Evolutionary conservation across 2,329 filamentous ascomycete species (phyloP), one percentile per base, ranked within the genome.

Genomic region (Claviceps humidiphila): DNA sequence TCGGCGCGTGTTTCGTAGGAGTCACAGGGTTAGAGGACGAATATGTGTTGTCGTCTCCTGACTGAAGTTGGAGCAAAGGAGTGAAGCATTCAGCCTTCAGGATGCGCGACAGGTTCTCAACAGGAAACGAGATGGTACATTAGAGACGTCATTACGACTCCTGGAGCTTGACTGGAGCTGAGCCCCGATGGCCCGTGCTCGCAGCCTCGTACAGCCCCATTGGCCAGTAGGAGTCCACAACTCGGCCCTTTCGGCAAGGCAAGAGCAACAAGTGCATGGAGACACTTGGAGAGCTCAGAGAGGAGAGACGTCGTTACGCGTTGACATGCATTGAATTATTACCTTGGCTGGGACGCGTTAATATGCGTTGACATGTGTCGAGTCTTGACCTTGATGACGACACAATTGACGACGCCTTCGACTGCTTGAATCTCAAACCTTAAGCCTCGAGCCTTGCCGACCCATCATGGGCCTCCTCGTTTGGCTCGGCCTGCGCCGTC

Each of bases 401-500:
- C 30, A 11, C 30, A 11, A 34, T 34, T 34, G 30, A 34, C 30
- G 30, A n/a, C 17, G 3, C 17, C 39, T 41, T 20, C 17, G 16
- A 41, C 16, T 9, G n/a, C n/a, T 17, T 41, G 39, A 43, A 43
- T 13, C 42, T 22, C 20, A 14, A 34, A 4, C 30, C 30, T 43
- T 7, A 13, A 46, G 44, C n/a, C 16, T 26, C 14, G 9, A 34
- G 30, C 11, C 24, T 16, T 7, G 43, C 43, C 7, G 17, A n/a
- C 22, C 22, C 51, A 45, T 50, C 49, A 77, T 77, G 74, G 70
- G 68, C 46, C 58, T 77, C 51, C 67, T 78, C 53, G 59, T 61
- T 37, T 62, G 59, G 50, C 61, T 78, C 54, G 70, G 72, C 64
- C 69, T 79, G 44, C 73, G 74, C 54, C 74, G 76, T 54, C 61